Base-by-base conservation (phyloP, 192 early-diverging fungal genomes). In the Chytriomyces hyalinus region DNA sequence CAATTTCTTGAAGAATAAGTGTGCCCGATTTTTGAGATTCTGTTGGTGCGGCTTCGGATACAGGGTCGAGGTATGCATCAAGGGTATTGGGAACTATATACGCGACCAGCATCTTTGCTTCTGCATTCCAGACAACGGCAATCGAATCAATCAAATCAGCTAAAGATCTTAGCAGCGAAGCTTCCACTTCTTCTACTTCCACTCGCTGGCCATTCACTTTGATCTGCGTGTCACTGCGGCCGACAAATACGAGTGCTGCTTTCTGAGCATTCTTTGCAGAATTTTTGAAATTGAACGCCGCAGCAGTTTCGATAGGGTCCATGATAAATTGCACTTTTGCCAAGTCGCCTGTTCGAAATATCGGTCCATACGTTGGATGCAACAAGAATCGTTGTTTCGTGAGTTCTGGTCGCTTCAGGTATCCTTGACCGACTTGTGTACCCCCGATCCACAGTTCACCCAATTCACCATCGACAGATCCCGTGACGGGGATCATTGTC, bases 371-470 rank as follows among this genome's bases (percentile, higher is more conserved):
- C 13, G 8, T 26, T 13, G 77, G 75, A 49, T 78, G 64, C 9
- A 44, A 49, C 6, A 80, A 10, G 53, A 80, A 80, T 4, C 79
- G 11, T 36, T 69, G 6, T 9, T 45, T 28, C 22, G 79, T 70
- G 13, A 80, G 48, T 6, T 47, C 73, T 28, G 28, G 48, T 7
- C 79, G 79, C 3, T 69, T 78, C 6, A 80, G 59, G 65, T 80
- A 80, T 57, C 79, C 79, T 7, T 28, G 17, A 20, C 79, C 79
- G 60, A 80, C 79, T 79, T 22, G 43, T 50, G 59, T 17, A n/a
- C 79, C 79, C 17, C 51, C 75, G 24, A 80, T 76, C 73, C 73
- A 75, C 4, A 80, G 22, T 63, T 80, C 79, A 7, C 79, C 79
- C n/a, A 77, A n/a, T 15, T 24, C 15, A 24, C 20, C 69, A 7